Base-by-base conservation (phyloP, 768 basidiomycete species). In the Lactifluus echinatus region DNA sequence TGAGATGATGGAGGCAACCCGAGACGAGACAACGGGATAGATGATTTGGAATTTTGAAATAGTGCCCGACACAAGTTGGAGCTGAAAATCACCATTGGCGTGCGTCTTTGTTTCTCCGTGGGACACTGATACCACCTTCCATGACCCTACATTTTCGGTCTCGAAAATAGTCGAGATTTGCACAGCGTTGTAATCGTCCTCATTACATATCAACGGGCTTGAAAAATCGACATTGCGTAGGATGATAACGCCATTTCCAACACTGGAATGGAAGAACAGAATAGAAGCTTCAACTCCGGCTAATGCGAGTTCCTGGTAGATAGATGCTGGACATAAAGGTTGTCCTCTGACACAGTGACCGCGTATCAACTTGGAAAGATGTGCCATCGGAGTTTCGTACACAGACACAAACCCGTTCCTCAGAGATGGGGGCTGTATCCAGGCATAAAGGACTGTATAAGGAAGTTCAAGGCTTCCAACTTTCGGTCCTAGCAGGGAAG, bases 241-340 rank as follows among this genome's bases (percentile, higher is more conserved):
- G 1, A 73, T 63, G n/a, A 75, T 65, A 56, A n/a, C 74, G 70
- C 33, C 66, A 33, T 72, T 73, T 7, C 65, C 61, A 14, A 52
- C 42, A 8, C 63, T 51, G 15, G 66, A 53, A 1, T 64, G 64
- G 28, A 72, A 64, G 19, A 75, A 66, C 11, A 66, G 66, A 24
- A 66, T 65, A 3, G 74, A 64, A 31, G 78, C 70, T 29, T 70
- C 56, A 11, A 79, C 69, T 1, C 76, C 78, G 6, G 79, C 75
- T 34, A 78, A 67, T 0, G 73, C 78, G 40, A 81, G 75, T 60
- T 86, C 83, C 12, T 82, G 65, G 60, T 85, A 85, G 1, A 85
- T 76, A 0, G 83, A 85, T 1, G 82, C 85, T 10, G 85, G 84
- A 61, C 84, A 86, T 4, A 85, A 72, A 0, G 80, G 72, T 33